A percentile compares a stretch with the other conserved stretches of the same genome.
phyloP scores from a whole-genome alignment of 257 asterid genomes.

The Datura wrightii region DNA sequence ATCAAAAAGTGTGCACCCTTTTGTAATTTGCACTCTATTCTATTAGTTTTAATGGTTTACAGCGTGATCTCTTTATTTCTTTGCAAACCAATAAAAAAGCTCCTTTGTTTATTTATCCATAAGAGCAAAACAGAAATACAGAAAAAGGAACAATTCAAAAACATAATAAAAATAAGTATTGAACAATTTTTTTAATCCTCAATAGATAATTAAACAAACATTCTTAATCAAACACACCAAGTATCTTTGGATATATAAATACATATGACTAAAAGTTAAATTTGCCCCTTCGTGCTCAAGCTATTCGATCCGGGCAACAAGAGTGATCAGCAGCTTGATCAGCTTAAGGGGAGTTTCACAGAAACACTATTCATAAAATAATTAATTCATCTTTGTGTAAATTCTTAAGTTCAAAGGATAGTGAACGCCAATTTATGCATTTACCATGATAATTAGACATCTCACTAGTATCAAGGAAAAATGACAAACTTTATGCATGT shows the following conservation, averaged over 20 bases:
- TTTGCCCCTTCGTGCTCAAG: background rate
- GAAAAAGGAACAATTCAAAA: background rate
- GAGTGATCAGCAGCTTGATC: too few species aligned
- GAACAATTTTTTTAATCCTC: background rate
- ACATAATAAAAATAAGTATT: background rate
- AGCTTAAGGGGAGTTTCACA: too few species aligned
- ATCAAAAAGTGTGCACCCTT: too few species aligned
- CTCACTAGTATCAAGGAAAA: background rate
- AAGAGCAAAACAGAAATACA: slow-evolving; percentile 8
- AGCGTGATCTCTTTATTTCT: background rate
- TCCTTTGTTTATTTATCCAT: background rate
- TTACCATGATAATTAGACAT: slow-evolving; percentile 4
- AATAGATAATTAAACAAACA: background rate
- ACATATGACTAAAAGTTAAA: background rate
- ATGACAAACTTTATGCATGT: background rate
- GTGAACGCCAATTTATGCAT: background rate
- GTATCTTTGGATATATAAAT: background rate
- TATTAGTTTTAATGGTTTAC: background rate
- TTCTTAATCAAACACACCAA: background rate
- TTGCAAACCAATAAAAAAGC: background rate
- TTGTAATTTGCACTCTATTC: too few species aligned
- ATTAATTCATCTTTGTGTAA: background rate
- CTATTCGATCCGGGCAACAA: too few species aligned
- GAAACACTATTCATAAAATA: background rate
- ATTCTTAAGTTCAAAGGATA: background rate